phyloP scores from a whole-genome alignment of 306 rosid species.

The Trifolium pratense region DNA sequence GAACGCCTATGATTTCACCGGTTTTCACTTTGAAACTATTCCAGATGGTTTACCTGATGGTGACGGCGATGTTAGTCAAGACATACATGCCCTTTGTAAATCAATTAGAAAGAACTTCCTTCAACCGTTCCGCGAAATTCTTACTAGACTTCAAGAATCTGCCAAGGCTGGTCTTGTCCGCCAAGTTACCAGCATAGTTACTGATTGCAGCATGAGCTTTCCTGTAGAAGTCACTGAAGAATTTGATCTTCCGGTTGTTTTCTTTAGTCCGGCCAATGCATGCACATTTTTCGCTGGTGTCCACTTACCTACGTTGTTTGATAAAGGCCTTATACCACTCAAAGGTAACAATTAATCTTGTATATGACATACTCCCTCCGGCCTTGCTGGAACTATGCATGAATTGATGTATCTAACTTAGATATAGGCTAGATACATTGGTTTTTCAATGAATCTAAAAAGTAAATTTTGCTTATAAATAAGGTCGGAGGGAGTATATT shows the following conservation, averaged over 20 bases:
- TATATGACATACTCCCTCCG: no score
- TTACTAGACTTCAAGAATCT: conserved; percentile 28
- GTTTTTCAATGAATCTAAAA: no score
- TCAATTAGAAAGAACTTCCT: conserved; percentile 24
- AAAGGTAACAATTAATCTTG: conserved; percentile 26
- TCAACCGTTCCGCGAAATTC: conserved; percentile 8
- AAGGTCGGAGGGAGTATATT: no score
- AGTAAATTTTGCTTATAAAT: no score
- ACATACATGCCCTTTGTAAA: neutral
- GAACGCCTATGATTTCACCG: neutral
- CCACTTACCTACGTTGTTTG: neutral
- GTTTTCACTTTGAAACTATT: conserved; percentile 15
- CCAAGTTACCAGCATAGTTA: conserved; percentile 10
- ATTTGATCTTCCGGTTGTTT: conserved; percentile 10
- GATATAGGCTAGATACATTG: no score
- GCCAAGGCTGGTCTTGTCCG: conserved; percentile 23
- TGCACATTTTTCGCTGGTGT: neutral
- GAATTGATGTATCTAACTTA: no score
- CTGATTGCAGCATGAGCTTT: conserved; percentile 31
- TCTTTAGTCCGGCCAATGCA: conserved; percentile 14
- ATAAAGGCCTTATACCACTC: conserved; percentile 29
- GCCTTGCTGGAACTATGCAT: no score
- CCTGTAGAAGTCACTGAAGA: conserved; percentile 33
- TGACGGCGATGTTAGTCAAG: conserved; percentile 30
- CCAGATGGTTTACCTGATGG: conserved; percentile 26